Evolutionary conservation across 768 basidiomycete genomes (phyloP).

Genomic region (Tulasnella sp.): DNA sequence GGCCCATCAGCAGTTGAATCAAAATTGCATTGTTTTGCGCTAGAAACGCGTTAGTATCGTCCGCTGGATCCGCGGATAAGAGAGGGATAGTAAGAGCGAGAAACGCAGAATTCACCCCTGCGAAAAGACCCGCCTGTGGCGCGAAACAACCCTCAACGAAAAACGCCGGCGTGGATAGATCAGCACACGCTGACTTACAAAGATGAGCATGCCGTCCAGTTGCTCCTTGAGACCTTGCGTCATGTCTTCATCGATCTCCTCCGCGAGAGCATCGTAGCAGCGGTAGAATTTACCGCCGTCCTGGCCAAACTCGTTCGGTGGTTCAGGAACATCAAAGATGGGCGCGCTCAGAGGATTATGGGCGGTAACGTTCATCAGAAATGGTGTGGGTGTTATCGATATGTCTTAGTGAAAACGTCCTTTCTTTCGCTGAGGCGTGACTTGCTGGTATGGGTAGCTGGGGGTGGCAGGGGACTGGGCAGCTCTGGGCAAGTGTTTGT

Average conservation of each 20-base stretch:
- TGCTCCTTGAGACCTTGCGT: background rate
- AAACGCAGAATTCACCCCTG: background rate
- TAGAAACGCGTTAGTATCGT: background rate
- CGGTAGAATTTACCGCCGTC: background rate
- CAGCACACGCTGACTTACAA: background rate
- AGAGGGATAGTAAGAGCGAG: background rate
- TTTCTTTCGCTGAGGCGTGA: too few relatives aligned
- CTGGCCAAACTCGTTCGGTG: background rate
- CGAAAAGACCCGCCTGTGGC: background rate
- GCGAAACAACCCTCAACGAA: background rate
- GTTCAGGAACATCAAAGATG: background rate
- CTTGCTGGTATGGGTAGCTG: too few relatives aligned
- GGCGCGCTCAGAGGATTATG: background rate
- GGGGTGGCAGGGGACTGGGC: too few relatives aligned
- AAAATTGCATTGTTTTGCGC: background rate
- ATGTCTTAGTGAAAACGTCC: too few relatives aligned
- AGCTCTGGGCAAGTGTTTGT: too few relatives aligned
- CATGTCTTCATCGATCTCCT: background rate
- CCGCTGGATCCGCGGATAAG: background rate
- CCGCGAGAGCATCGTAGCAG: background rate
- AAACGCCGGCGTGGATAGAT: too few relatives aligned
- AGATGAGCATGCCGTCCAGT: background rate
- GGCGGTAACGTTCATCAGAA: background rate
- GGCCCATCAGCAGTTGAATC: background rate
- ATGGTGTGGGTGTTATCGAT: background rate